Percentiles rank a stretch among this genome's conserved stretches.
Evolutionary conservation across 1,284 basidiomycete genomes (phyloP).

Genomic region (Ganoderma lingzhi): DNA sequence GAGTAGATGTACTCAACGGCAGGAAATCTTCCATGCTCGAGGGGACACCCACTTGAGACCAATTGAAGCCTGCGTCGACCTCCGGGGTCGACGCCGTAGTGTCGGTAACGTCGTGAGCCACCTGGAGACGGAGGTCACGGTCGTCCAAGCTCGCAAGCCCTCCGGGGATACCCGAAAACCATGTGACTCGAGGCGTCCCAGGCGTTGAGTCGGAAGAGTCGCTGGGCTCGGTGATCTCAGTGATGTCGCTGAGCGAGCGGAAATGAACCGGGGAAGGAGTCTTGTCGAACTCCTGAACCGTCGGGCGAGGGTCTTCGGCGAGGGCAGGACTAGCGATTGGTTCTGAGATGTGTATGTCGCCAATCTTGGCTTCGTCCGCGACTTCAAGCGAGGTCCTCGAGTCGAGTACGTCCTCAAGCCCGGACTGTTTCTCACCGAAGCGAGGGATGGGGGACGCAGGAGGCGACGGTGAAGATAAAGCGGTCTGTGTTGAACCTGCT

Average conservation of each 20-base stretch:
- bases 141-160: conserved; percentile 11
- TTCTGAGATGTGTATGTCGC: background rate
- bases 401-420: background rate
- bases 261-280: background rate
- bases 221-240: conserved; percentile 15
- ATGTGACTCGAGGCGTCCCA: conserved; percentile 4
- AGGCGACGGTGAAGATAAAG: background rate
- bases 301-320: background rate
- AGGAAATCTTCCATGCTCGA: background rate
- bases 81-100: conserved; percentile 11
- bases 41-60: conserved; percentile 1
- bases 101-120: background rate
- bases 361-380: background rate
- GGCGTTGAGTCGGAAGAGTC: background rate
- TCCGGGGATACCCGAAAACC: conserved; percentile 13
- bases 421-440: background rate
- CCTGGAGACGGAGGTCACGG: background rate
- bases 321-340: background rate
- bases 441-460: background rate
- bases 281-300: background rate
- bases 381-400: background rate
- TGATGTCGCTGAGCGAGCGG: conserved; percentile 14
- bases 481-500: background rate
- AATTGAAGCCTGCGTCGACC: background rate
- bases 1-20: background rate